Evolutionary conservation across 2,329 filamentous ascomycete genomes (phyloP), one percentile per base, ranked within the genome.

Genomic region (Paraconiothyrium sp.): DNA sequence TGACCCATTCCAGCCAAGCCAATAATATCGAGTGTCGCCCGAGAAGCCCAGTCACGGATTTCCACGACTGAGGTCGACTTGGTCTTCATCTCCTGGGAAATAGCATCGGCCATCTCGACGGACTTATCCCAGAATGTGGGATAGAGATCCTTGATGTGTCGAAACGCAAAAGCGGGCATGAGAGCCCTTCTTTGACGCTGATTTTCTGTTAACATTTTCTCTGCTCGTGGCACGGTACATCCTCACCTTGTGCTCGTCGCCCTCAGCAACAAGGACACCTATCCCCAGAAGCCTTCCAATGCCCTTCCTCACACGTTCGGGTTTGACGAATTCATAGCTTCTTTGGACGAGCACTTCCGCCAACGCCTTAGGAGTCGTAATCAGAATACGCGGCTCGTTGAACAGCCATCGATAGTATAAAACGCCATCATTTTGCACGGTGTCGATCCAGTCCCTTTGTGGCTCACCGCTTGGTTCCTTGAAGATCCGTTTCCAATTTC

Each of bases 191-290:
- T 71, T 67, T 85, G 83, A n/a, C 77, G 73, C 77, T 80, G 41
- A 10, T 1, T 1, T 1, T 9, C 16, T 20, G 50, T 73, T 34
- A 71, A 65, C 13, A 54, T 13, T 55, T 20, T 16, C 24, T 24
- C n/a, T 50, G 7, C 9, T 24, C 16, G 16, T 46, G 0, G 6
- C 3, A 13, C 27, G 16, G 3, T 37, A 58, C 58, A 56, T 30
- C n/a, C 67, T 39, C 70, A 87, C 82, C 80, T 91, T 95, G 78
- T 97, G 94, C 71, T 94, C 92, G 13, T 96, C 92, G n/a, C 94
- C 94, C 78, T 97, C 94, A 1, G 92, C 91, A 11, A 97, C 82
- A 41, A 97, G 79, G 14, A 94, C 81, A 10, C 92, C 91, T 13
- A 89, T 80, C 10, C 92, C 90, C 13, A 94, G 82, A 30, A 93